Conservation (phyloP, 208 protist species). For the Trypanosoma melophagium region DNA sequence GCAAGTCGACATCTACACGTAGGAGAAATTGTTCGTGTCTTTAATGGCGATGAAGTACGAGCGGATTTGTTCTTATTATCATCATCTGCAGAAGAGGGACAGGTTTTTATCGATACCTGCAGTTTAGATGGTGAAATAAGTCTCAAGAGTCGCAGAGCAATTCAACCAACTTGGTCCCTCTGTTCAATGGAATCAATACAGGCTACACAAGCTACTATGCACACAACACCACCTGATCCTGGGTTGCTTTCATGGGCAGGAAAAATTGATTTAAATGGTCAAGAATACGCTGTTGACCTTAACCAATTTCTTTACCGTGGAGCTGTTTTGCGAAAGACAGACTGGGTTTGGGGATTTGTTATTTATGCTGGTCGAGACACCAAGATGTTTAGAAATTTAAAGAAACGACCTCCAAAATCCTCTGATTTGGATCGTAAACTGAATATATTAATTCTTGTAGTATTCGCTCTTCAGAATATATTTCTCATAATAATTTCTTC, state of each 20-base stretch:
- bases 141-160: conserved; percentile 77
- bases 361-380: conserved; percentile 91
- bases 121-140: conserved; percentile 91
- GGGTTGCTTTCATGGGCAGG: conserved; percentile 79
- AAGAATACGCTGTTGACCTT: conserved; percentile 58
- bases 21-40: conserved; percentile 81
- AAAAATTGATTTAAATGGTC: conserved; percentile 50
- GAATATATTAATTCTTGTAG: conserved; percentile 77
- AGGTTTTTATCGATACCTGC: conserved; percentile 92
- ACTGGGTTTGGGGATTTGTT: conserved; percentile 92
- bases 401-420: conserved; percentile 81
- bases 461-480: conserved; percentile 75
- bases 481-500: conserved; percentile 69
- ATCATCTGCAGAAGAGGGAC: conserved; percentile 65
- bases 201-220: conserved; percentile 32
- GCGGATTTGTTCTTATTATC: conserved; percentile 89
- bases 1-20: conserved; percentile 62
- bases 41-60: conserved; percentile 78
- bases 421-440: conserved; percentile 87
- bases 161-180: conserved; percentile 66
- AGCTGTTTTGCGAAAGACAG: conserved; percentile 89
- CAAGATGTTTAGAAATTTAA: conserved; percentile 91
- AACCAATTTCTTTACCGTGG: conserved; percentile 91
- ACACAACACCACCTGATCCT: conserved; percentile 67
- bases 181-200: conserved; percentile 36